Percentiles rank a stretch among this genome's conserved stretches.
Evolutionary conservation across 2,329 filamentous ascomycete genomes (phyloP).

Genomic region (Colletotrichum graminicola): DNA sequence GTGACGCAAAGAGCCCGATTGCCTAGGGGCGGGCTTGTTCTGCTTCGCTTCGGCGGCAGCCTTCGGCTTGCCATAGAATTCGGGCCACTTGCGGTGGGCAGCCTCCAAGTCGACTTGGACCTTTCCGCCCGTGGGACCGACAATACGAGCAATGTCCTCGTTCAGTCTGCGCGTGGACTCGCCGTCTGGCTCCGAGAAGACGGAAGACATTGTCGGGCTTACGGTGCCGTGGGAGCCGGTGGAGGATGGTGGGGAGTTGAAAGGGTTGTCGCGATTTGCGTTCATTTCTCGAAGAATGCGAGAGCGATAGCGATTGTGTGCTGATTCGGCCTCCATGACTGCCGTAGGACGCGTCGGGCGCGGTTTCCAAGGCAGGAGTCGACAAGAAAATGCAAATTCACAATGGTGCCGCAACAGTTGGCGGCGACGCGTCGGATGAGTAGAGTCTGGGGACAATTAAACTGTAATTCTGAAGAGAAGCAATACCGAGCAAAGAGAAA

Average conservation of each 20-base stretch:
- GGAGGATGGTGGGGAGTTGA: conserved; percentile 70
- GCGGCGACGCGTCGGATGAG: conserved; percentile 28
- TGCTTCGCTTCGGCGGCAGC: conserved; percentile 31
- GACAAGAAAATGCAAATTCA: conserved; percentile 29
- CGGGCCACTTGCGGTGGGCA: conserved; percentile 65
- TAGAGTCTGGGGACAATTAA: neutral
- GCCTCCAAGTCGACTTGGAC: conserved; percentile 59
- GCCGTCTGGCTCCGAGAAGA: conserved; percentile 66
- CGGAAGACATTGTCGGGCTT: conserved; percentile 65
- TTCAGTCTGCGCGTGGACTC: conserved; percentile 66
- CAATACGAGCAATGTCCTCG: conserved; percentile 61
- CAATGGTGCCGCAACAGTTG: conserved; percentile 24
- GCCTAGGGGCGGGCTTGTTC: conserved; percentile 13
- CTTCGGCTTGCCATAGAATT: conserved; percentile 61
- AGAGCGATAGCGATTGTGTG: conserved; percentile 58
- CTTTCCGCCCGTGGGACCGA: conserved; percentile 52
- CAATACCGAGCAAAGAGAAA: conserved; percentile 38
- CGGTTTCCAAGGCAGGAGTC: conserved; percentile 33
- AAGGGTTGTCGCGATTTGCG: conserved; percentile 66
- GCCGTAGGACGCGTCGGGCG: conserved; percentile 37
- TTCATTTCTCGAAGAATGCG: conserved; percentile 66
- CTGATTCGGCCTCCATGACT: conserved; percentile 56
- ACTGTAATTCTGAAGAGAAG: conserved; percentile 38
- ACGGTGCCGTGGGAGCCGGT: conserved; percentile 70
- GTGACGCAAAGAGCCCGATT: conserved; percentile 45